Evolutionary conservation across 345 rosid genomes (phyloP).

Genomic region (Pistacia integerrima): DNA sequence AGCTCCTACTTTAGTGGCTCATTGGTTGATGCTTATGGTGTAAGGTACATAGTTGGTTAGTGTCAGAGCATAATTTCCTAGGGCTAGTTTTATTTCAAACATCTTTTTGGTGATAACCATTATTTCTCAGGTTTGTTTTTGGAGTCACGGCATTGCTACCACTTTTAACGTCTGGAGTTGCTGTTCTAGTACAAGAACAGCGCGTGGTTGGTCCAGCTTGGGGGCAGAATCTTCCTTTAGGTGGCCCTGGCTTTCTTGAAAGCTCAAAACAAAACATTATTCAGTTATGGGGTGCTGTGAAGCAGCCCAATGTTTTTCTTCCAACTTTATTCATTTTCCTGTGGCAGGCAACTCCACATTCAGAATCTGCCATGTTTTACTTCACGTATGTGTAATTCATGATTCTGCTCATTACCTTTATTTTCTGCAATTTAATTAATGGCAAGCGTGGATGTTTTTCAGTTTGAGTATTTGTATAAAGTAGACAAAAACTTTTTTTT

Average conservation of each 20-base stretch:
- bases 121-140: slow-evolving; percentile 81
- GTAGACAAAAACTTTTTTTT: not conserved
- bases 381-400: slow-evolving; percentile 65
- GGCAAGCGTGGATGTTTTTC: slow-evolving; percentile 1
- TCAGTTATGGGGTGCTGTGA: slow-evolving; percentile 74
- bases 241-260: slow-evolving; percentile 56
- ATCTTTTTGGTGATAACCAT: slow-evolving; percentile 27
- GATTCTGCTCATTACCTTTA: slow-evolving; percentile 8
- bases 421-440: slow-evolving; percentile 6
- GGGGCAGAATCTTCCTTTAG: slow-evolving; percentile 42
- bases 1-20: slow-evolving; percentile 97
- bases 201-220: slow-evolving; percentile 46
- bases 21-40: slow-evolving; percentile 86
- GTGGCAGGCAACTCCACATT: slow-evolving; percentile 99
- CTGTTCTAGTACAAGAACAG: slow-evolving; percentile 90
- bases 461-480: slow-evolving; percentile 13
- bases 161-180: slow-evolving; percentile 84
- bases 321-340: slow-evolving; percentile 88
- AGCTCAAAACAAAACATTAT: slow-evolving; percentile 64
- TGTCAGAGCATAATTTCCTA: slow-evolving; percentile 1
- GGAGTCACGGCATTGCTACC: slow-evolving; percentile 92
- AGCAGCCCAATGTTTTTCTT: slow-evolving; percentile 78
- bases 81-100: slow-evolving; percentile 1
- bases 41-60: slow-evolving; percentile 50
- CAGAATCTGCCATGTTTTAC: slow-evolving; percentile 97